Percentiles rank a stretch among this genome's conserved stretches.
phyloP scores from a whole-genome alignment of 225 moss, liverwort and hornwort genomes.

The Polytrichum formosum region DNA sequence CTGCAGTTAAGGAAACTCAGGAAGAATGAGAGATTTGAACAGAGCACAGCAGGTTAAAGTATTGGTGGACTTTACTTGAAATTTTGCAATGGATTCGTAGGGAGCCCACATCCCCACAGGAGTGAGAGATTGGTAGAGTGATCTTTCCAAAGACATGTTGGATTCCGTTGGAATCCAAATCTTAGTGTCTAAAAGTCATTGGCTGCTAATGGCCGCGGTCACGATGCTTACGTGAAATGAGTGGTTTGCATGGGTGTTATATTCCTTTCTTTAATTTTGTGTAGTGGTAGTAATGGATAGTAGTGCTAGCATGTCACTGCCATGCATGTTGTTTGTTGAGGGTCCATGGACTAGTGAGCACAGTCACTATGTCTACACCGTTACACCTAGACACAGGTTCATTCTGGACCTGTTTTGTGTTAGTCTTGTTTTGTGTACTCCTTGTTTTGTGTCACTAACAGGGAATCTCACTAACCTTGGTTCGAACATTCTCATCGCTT shows the following conservation, averaged over 20 bases:
- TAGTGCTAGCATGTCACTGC: too few species aligned
- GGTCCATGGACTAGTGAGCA: too few species aligned
- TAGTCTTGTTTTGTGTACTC: too few species aligned
- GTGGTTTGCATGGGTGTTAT: constrained; percentile 27
- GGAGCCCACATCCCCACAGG: constrained; percentile 33
- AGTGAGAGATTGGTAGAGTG: constrained; percentile 31
- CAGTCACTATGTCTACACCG: too few species aligned
- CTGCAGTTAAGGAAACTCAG: constrained; percentile 9
- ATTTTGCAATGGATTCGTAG: constrained; percentile 23
- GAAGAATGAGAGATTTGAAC: constrained; percentile 6
- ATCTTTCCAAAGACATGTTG: constrained; percentile 18
- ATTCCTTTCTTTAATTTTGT: constrained; percentile 22
- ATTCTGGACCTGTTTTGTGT: too few species aligned
- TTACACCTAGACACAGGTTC: too few species aligned
- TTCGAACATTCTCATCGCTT: too few species aligned
- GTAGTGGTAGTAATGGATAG: too few species aligned
- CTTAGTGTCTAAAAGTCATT: constrained; percentile 22
- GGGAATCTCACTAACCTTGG: too few species aligned
- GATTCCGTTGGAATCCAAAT: constrained; percentile 17
- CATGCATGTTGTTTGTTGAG: too few species aligned
- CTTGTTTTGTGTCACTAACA: too few species aligned
- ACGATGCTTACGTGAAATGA: constrained; percentile 21
- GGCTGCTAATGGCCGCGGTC: constrained; percentile 21
- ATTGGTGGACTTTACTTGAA: constrained; percentile 26
- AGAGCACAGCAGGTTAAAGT: constrained; percentile 7